phyloP scores from a whole-genome alignment of 225 moss, liverwort and hornwort genomes.

The Pseudisothecium myosuroides region DNA sequence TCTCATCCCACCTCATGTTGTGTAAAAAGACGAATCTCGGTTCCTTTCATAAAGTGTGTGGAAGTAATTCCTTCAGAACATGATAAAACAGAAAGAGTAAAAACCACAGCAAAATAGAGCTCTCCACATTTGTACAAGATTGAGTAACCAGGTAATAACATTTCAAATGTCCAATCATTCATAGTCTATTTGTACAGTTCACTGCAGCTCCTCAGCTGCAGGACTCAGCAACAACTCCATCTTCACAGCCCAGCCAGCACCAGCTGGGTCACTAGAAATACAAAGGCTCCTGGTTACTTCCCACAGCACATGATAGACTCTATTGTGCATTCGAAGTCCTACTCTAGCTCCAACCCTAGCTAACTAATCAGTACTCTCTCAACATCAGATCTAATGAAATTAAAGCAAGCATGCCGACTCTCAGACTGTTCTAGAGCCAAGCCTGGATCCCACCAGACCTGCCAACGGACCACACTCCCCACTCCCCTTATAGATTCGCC shows the following conservation, averaged over 20 bases:
- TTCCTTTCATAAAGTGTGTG: background rate
- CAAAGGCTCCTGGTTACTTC: background rate
- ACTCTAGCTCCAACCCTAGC: background rate
- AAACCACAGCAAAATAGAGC: background rate
- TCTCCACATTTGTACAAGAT: background rate
- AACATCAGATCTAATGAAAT: background rate
- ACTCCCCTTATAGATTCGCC: slow-evolving; percentile 5
- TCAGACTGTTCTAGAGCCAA: background rate
- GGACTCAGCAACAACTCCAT: background rate
- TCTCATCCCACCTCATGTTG: background rate
- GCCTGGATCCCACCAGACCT: slow-evolving; percentile 13
- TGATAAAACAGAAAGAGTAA: background rate
- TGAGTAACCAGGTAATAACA: background rate
- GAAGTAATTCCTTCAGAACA: background rate
- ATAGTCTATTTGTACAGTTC: background rate
- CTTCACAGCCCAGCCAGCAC: background rate
- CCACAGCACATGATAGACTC: background rate
- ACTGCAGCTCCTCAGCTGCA: background rate
- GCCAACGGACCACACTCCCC: slow-evolving; percentile 24
- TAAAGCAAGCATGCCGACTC: background rate
- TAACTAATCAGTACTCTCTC: too few species aligned
- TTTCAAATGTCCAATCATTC: background rate
- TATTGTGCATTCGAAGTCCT: background rate
- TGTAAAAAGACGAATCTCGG: too few species aligned
- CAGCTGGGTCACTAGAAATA: background rate